Conservation (phyloP, 2,329 filamentous ascomycete species). For the Sarocladiaceae sp. region DNA sequence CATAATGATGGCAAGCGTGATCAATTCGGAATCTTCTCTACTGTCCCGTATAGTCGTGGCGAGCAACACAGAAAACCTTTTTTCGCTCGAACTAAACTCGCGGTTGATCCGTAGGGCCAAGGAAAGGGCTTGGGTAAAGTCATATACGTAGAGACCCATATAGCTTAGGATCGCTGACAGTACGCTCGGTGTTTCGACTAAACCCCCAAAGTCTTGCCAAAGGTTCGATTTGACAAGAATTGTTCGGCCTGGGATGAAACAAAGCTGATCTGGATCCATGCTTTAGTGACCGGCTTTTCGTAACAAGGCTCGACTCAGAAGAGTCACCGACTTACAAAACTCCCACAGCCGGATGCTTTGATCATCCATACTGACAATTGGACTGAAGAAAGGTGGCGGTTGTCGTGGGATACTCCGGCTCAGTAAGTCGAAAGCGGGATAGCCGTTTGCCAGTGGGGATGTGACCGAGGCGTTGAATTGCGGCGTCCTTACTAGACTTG, state of each 20-base stretch:
- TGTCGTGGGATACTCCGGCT: neutral
- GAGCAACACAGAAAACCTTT: conserved; percentile 25
- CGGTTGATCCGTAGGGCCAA: conserved; percentile 28
- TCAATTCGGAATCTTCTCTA: conserved; percentile 25
- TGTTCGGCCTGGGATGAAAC: conserved; percentile 37
- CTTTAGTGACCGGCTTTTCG: too few species aligned
- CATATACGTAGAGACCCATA: conserved; percentile 36
- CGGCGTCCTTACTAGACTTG: too few species aligned
- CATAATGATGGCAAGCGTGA: conserved; percentile 32
- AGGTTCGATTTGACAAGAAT: conserved; percentile 32
- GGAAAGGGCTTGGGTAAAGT: conserved; percentile 25
- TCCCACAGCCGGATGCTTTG: conserved; percentile 28
- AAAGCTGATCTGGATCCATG: conserved; percentile 31
- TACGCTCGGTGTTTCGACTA: conserved; percentile 28
- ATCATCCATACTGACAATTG: conserved; percentile 25
- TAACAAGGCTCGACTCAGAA: neutral
- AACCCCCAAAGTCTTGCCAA: conserved; percentile 35
- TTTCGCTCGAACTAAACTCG: conserved; percentile 25
- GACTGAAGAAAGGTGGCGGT: neutral
- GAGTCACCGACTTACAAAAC: conserved; percentile 26
- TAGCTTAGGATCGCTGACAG: conserved; percentile 34
- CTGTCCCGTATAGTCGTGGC: conserved; percentile 8
- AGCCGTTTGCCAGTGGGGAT: neutral
- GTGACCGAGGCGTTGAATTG: too few species aligned
- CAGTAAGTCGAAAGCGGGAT: neutral